These are phyloP conservation scores for Petunia secreta DNA, from an alignment of 257 asterid genomes.

Conservation along the genomic window DNA sequence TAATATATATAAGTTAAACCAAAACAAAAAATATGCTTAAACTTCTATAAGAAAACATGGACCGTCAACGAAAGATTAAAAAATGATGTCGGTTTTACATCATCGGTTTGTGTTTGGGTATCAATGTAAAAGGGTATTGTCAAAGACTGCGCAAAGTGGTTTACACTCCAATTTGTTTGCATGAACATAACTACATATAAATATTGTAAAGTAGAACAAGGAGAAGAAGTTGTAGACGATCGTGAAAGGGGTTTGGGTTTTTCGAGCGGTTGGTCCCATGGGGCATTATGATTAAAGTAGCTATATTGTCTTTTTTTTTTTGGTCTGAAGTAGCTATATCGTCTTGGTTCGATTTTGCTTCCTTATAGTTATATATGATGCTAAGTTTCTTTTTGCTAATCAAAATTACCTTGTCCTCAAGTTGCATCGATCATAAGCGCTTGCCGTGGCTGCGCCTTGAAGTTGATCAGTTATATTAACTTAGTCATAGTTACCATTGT, in stretches of 20 bases:
- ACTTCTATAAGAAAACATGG: not conserved
- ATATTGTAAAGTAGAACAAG: not conserved
- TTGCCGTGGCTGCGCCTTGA: too few species aligned
- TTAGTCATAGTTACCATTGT: too few species aligned
- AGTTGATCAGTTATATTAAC: too few species aligned
- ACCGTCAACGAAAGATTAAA: not conserved
- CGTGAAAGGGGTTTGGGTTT: not conserved
- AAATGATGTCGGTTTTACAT: conserved; percentile 9
- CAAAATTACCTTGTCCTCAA: too few species aligned
- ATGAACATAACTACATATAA: not conserved
- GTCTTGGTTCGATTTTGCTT: not conserved
- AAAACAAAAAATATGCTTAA: not conserved
- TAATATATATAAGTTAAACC: too few species aligned
- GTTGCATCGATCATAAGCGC: too few species aligned
- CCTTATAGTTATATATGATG: too few species aligned
- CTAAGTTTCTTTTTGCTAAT: too few species aligned
- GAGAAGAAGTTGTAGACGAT: not conserved
- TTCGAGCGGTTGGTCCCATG: conserved; percentile 2
- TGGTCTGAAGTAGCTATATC: not conserved
- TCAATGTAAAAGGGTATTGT: conserved; percentile 19
- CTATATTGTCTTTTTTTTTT: not conserved
- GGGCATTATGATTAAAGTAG: conserved; percentile 1
- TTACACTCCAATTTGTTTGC: not conserved
- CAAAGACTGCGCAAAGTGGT: not conserved
- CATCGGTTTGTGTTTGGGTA: not conserved